These are phyloP conservation scores for Jatropha curcas DNA, from an alignment of 345 rosid species.

Conservation along the genomic window DNA sequence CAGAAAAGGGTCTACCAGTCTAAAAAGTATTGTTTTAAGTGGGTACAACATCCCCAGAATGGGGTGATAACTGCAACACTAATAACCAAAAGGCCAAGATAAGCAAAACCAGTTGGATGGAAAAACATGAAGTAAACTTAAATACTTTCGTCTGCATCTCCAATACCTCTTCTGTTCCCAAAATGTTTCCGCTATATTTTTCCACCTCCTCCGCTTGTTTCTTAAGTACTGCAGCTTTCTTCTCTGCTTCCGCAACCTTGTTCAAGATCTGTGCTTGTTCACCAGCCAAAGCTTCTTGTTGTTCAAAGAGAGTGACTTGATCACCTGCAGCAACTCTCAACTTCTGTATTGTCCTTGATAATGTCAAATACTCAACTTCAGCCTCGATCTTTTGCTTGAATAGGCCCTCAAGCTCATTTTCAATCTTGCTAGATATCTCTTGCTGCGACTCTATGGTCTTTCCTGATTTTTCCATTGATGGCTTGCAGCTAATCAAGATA, in stretches of 20 bases:
- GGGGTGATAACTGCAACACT: constrained; percentile 41
- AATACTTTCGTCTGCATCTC: constrained; percentile 48
- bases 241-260: constrained; percentile 51
- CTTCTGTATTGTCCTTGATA: constrained; percentile 42
- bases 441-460: constrained; percentile 34
- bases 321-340: constrained; percentile 38
- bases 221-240: constrained; percentile 46
- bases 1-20: constrained; percentile 12
- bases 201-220: constrained; percentile 56
- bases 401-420: constrained; percentile 52
- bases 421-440: constrained; percentile 42
- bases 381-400: constrained; percentile 76
- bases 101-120: constrained; percentile 59
- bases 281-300: constrained; percentile 44
- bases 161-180: constrained; percentile 49
- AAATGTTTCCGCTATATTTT: constrained; percentile 41
- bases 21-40: constrained; percentile 38
- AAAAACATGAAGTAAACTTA: constrained; percentile 48
- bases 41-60: constrained; percentile 45
- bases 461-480: constrained; percentile 38
- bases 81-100: constrained; percentile 44
- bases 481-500: constrained; percentile 26
- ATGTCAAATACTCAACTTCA: constrained; percentile 65
- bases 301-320: constrained; percentile 35
- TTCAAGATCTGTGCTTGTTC: constrained; percentile 40